Base-by-base conservation (phyloP, 805 yeast species). In the Candida jianshihensis region DNA sequence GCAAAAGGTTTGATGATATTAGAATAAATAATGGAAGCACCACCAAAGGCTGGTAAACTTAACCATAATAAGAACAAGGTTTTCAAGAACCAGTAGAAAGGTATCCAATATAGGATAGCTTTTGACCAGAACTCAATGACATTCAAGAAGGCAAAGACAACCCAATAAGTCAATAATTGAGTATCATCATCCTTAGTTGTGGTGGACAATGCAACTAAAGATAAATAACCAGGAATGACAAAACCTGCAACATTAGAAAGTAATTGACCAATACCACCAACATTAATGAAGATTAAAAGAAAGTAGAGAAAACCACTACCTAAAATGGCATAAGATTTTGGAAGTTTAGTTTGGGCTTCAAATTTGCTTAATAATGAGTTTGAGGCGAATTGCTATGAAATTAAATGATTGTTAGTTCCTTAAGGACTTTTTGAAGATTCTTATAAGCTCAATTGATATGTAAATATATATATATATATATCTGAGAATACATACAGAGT, bases 41-140 rank as follows among this genome's bases (percentile, higher is more conserved):
- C 98, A 40, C 86, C 82, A 56, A 82, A 79, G 49, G 78, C 73
- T 44, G 98, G 97, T 37, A 88, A 71, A 38, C 92, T 87, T 54
- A 90, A 77, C 71, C 86, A 92, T 40, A 89, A 68, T 64, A 92
- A 81, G 63, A 84, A 78, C 35, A 86, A 50, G 35, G 96, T 85
- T 77, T 92, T 92, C 70, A 92, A 71, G 56, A 92, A 76, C 78
- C 89, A 92, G 73, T 92, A 92, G 59, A 92, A 88, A 54, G 99
- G 98, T 48, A 92, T 65, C 95, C 96, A 86, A 73, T 88, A 88
- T 41, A 90, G 71, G 52, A 92, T 81, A 26, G 96, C 82, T 54
- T 78, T 76, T 37, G 96, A 80, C 97, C 97, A 92, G 73, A 87
- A 92, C 68, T 92, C 99, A 53, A 87, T 59, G 36, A 92, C 89